Conservation (phyloP, 352 stramenopile species). For the Labyrinthula sp. region DNA sequence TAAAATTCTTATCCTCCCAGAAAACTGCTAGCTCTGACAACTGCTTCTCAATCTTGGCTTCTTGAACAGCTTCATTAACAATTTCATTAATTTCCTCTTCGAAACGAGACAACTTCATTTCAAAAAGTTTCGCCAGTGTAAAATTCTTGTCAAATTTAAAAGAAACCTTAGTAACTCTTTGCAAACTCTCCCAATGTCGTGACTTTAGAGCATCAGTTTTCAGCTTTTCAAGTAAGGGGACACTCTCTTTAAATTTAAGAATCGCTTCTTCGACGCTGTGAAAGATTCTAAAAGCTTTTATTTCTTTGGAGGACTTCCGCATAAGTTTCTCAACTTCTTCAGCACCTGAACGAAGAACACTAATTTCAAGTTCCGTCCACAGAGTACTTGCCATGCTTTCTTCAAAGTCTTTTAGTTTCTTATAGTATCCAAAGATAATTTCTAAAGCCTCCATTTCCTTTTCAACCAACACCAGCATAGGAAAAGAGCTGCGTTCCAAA, state of each 20-base stretch:
- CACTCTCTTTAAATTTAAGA: slow-evolving; percentile 68
- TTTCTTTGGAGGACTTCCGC: slow-evolving; percentile 66
- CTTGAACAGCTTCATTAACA: slow-evolving; percentile 85
- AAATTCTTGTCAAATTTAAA: slow-evolving; percentile 60
- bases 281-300: slow-evolving; percentile 95
- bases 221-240: slow-evolving; percentile 78
- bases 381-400: slow-evolving; percentile 57
- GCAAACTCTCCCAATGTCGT: slow-evolving; percentile 78
- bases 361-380: slow-evolving; percentile 72
- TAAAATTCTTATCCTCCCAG: slow-evolving; percentile 64
- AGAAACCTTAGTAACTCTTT: slow-evolving; percentile 53
- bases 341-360: slow-evolving; percentile 57
- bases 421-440: slow-evolving; percentile 67
- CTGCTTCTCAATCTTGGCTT: slow-evolving; percentile 98
- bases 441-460: slow-evolving; percentile 75
- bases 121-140: slow-evolving; percentile 72
- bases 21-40: slow-evolving; percentile 72
- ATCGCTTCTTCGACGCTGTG: slow-evolving; percentile 72
- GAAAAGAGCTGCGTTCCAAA: slow-evolving; percentile 70
- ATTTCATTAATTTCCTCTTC: slow-evolving; percentile 88
- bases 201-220: slow-evolving; percentile 97
- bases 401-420: slow-evolving; percentile 74
- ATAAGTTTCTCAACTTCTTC: slow-evolving; percentile 72
- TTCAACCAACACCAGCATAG: slow-evolving; percentile 80
- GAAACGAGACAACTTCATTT: slow-evolving; percentile 41